Conservation (phyloP, 805 yeast genomes). For the Starmerella cellae region DNA sequence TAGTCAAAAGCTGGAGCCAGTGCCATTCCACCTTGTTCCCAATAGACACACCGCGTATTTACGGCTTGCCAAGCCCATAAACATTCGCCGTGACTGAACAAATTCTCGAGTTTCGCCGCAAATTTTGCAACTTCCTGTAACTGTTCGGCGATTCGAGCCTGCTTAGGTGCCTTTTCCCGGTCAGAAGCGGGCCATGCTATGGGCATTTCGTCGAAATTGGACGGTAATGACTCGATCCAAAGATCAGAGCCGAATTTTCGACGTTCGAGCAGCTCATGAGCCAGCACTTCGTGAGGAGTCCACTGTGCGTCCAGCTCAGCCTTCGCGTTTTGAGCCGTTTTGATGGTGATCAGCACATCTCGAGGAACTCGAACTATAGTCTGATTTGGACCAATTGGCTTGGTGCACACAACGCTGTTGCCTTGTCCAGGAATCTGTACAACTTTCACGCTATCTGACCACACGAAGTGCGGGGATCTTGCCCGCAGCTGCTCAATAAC, state of each 20-base stretch:
- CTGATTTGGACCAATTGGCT: conserved; percentile 24
- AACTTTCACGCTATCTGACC: conserved; percentile 26
- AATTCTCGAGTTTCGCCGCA: neutral
- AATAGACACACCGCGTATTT: conserved; percentile 81
- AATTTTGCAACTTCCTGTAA: conserved; percentile 1
- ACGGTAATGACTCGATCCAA: conserved; percentile 54
- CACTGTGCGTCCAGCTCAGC: neutral
- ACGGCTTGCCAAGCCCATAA: conserved; percentile 75
- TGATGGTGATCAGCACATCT: conserved; percentile 12
- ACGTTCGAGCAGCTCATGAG: conserved; percentile 8
- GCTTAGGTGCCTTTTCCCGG: conserved; percentile 17
- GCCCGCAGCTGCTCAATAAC: conserved; percentile 6
- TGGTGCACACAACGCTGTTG: conserved; percentile 44
- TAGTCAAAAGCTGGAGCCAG: conserved; percentile 87
- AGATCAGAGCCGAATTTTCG: neutral
- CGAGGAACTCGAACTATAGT: conserved; percentile 17
- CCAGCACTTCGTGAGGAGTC: conserved; percentile 16
- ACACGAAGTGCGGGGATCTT: conserved; percentile 6
- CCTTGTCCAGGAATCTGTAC: conserved; percentile 39
- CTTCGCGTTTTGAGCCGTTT: conserved; percentile 1
- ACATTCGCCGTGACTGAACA: neutral
- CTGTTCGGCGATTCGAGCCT: conserved; percentile 17
- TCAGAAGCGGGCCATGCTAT: conserved; percentile 40
- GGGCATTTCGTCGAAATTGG: conserved; percentile 47
- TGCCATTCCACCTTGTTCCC: conserved; percentile 60